Evolutionary conservation across 495 filamentous ascomycete species (phyloP).

Genomic region (Penicillium diatomitis): DNA sequence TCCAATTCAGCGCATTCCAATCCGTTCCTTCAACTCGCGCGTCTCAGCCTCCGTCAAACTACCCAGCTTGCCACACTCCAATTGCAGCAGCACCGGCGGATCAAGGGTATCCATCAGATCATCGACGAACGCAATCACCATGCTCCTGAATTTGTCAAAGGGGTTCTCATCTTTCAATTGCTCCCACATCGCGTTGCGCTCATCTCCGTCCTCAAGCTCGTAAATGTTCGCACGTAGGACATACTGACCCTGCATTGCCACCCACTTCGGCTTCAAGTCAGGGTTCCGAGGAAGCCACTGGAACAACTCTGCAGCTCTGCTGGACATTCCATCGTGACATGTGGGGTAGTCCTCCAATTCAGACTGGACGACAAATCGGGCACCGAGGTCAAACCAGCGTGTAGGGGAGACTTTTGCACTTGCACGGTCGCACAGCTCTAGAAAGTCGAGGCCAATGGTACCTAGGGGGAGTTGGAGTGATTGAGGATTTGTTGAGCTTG

Average conservation of each 20-base stretch:
- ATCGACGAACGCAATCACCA: conserved; percentile 21
- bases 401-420: conserved; percentile 9
- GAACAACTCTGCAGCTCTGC: too few relatives aligned
- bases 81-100: conserved; percentile 33
- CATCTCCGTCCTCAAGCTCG: neutral
- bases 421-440: conserved; percentile 36
- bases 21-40: conserved; percentile 18
- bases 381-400: conserved; percentile 37
- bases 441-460: conserved; percentile 37
- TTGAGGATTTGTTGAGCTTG: too few relatives aligned
- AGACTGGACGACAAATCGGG: conserved; percentile 42
- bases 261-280: too few relatives aligned
- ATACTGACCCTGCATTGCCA: too few relatives aligned
- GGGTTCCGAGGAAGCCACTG: too few relatives aligned
- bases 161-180: conserved; percentile 4
- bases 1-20: conserved; percentile 17
- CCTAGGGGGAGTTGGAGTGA: conserved; percentile 18
- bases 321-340: conserved; percentile 11
- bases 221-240: too few relatives aligned
- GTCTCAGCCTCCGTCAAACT: conserved; percentile 29
- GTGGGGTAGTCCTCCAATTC: conserved; percentile 33
- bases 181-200: neutral
- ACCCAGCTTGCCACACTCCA: conserved; percentile 34
- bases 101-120: conserved; percentile 29
- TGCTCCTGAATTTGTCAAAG: conserved; percentile 13